phyloP scores from a whole-genome alignment of 305 asterid species.

The Fraxinus baroniana region DNA sequence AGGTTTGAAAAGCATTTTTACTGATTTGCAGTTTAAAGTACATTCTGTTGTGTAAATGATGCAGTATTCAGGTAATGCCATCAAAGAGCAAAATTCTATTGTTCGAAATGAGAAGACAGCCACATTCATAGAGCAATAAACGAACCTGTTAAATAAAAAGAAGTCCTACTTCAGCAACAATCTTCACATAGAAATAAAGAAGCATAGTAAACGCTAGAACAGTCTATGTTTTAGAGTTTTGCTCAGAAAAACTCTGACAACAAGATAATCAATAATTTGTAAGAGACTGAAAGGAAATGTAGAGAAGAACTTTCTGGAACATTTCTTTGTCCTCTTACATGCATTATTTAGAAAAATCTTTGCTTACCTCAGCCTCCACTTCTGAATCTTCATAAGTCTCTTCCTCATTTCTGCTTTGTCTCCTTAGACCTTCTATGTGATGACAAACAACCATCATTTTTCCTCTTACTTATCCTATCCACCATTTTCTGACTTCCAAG shows the following conservation, averaged over 20 bases:
- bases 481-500: conserved; percentile 85
- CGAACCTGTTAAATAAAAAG: not conserved
- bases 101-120: not conserved
- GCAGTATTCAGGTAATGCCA: not conserved
- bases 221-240: not conserved
- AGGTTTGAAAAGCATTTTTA: not conserved
- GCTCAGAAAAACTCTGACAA: not conserved
- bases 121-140: not conserved
- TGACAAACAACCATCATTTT: conserved; percentile 62
- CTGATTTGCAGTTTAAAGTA: not conserved
- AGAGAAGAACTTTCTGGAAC: not conserved
- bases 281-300: not conserved
- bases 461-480: conserved; percentile 91
- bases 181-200: not conserved
- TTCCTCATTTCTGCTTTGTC: conserved; percentile 63
- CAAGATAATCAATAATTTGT: not conserved
- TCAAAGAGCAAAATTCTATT: not conserved
- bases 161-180: not conserved
- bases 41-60: not conserved
- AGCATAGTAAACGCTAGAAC: not conserved
- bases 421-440: conserved; percentile 54
- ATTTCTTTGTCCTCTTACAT: conserved; percentile 1
- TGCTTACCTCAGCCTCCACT: conserved; percentile 80
- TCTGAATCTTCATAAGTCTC: conserved; percentile 72
- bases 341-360: conserved; percentile 5